Conservation (phyloP, 2,329 filamentous ascomycete genomes). For the Exophiala phaeomuriformis region DNA sequence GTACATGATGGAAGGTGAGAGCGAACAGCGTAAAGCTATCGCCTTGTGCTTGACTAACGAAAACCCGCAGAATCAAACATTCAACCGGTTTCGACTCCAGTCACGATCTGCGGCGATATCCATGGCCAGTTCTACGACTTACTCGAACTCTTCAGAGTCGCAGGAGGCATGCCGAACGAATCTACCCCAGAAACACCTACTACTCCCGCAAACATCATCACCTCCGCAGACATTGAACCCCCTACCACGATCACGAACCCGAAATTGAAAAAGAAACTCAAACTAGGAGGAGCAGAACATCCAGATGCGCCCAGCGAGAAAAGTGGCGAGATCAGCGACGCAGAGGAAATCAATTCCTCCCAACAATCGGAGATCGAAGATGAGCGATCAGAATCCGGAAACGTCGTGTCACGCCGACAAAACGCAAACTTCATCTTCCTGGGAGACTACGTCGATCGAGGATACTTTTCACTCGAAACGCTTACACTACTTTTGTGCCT, state of each 20-base stretch:
- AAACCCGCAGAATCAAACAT: conserved; percentile 77
- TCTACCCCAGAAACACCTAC: conserved; percentile 51
- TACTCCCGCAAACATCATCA: conserved; percentile 67
- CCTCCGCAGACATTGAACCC: conserved; percentile 84
- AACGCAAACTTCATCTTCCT: conserved; percentile 66
- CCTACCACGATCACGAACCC: conserved; percentile 82
- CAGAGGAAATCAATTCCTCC: conserved; percentile 43
- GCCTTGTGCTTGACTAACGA: conserved; percentile 1
- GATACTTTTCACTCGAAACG: conserved; percentile 67
- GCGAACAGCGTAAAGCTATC: no score
- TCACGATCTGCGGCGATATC: conserved; percentile 96
- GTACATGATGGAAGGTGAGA: conserved; percentile 87
- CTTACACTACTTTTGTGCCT: conserved; percentile 53
- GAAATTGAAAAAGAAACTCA: conserved; percentile 78
- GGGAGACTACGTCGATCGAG: conserved; percentile 66
- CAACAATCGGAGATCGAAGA: conserved; percentile 34
- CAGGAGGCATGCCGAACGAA: conserved; percentile 91
- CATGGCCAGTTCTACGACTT: conserved; percentile 99
- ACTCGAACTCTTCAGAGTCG: conserved; percentile 91
- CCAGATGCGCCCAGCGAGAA: conserved; percentile 22
- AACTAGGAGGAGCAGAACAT: conserved; percentile 35
- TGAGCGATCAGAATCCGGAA: conserved; percentile 32
- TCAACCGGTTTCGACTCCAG: conserved; percentile 91
- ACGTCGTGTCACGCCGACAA: conserved; percentile 37
- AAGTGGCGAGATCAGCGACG: conserved; percentile 33